A percentile compares a stretch with the other conserved stretches of the same genome.
phyloP scores from a whole-genome alignment of 768 basidiomycete genomes.

The Podaxis carcinomalis region DNA sequence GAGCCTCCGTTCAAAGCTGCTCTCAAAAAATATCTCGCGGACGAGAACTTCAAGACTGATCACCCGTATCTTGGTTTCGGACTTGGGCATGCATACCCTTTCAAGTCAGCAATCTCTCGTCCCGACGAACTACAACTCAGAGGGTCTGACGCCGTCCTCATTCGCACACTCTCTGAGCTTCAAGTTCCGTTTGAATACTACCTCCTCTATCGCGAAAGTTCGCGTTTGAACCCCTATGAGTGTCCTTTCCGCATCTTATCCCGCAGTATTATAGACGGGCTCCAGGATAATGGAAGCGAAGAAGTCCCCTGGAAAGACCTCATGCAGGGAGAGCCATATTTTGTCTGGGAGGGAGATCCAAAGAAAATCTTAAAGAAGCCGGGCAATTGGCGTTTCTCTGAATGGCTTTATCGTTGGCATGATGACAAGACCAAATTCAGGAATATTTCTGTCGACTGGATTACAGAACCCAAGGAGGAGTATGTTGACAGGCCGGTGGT shows the following conservation, averaged over 20 bases:
- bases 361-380: not conserved
- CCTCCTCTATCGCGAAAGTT: not conserved
- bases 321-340: not conserved
- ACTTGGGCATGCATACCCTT: slow-evolving; percentile 27
- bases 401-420: not conserved
- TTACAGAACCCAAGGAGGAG: not conserved
- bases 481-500: not conserved
- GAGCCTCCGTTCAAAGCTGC: slow-evolving; percentile 5
- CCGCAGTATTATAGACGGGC: not conserved
- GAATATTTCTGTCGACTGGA: not conserved
- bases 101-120: not conserved
- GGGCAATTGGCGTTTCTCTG: not conserved
- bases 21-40: not conserved
- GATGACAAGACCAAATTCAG: not conserved
- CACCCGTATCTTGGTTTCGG: slow-evolving; percentile 27
- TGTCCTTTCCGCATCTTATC: not conserved
- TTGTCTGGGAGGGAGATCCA: not conserved
- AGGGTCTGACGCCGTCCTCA: not conserved
- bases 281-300: not conserved
- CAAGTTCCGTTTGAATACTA: not conserved
- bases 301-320: not conserved
- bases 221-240: not conserved
- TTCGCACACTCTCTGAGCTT: not conserved
- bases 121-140: not conserved
- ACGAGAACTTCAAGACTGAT: not conserved